Base-by-base conservation (phyloP, 2,329 filamentous ascomycete genomes). In the Claviceps humidiphila region DNA sequence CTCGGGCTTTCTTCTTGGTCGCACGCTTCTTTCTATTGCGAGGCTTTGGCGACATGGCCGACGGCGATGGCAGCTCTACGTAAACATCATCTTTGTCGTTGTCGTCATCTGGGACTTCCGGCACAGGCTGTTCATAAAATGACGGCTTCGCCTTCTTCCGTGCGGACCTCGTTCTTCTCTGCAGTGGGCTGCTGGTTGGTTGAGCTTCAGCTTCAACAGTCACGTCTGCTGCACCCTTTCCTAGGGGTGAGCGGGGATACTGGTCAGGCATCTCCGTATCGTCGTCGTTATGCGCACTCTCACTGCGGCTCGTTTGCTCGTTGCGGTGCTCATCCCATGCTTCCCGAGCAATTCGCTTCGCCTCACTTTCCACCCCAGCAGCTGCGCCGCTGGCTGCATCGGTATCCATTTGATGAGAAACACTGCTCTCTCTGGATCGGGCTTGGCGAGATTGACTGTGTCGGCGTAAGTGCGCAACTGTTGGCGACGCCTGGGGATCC, bases 81-180 rank as follows among this genome's bases (percentile, higher is more conserved):
- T 59, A 48, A 5, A 42, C 56, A n/a, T 57, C 52, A 2, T 45
- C 38, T 22, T 57, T 56, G 20, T 55, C 59, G 5, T 54, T 59
- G 5, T 60, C 58, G 8, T 56, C 54, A 26, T 59, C 55, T 20
- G 53, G 43, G 14, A 51, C 47, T 5, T 59, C 59, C 0, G 56
- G 57, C 5, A 57, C 55, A 9, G 60, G 55, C 51, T 68, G 62
- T 43, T 68, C 65, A 56, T 71, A 73, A 52, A 67, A 74, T 17
- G 71, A 73, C 9, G 72, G 70, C 59, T 77, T 77, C 47, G 70
- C 66, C 62, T 73, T 77, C 63, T 73, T 76, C 44, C 67, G 63
- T 37, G 67, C 68, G 38, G 70, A 64, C 26, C 66, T 63, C 41
- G 60, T 53, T 55, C 57, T 62, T 55, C 62, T 64, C 24, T 56